Percentiles rank a stretch among this genome's conserved stretches.
These are phyloP conservation scores for Boechera divaricarpa DNA, from an alignment of 345 rosid genomes.

Conservation along the genomic window DNA sequence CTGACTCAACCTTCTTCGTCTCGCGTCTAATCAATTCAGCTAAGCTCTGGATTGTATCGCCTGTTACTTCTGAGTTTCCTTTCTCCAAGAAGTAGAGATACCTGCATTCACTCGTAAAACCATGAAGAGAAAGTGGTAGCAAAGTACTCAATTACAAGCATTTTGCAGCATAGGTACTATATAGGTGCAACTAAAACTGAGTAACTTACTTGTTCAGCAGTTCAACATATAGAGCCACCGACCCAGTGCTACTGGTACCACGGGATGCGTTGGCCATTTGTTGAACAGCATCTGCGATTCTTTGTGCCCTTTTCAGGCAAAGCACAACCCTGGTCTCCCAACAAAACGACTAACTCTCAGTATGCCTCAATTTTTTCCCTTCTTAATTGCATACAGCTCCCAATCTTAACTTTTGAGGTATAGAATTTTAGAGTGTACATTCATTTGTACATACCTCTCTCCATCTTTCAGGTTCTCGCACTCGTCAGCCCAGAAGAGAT, in stretches of 20 bases:
- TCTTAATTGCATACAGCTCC: background rate
- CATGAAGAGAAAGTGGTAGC: slow-evolving; percentile 10
- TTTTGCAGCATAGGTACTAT: slow-evolving; percentile 5
- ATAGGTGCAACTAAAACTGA: background rate
- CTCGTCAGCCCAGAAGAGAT: slow-evolving; percentile 92
- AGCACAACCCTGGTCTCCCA: slow-evolving; percentile 67
- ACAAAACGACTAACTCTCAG: slow-evolving; percentile 1
- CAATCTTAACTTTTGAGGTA: slow-evolving; percentile 16
- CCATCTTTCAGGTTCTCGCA: slow-evolving; percentile 88
- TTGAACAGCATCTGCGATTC: slow-evolving; percentile 90
- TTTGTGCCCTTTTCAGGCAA: slow-evolving; percentile 84
- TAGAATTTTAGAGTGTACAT: background rate
- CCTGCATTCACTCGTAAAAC: slow-evolving; percentile 50
- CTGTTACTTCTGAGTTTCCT: slow-evolving; percentile 75
- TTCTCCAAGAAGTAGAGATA: slow-evolving; percentile 93
- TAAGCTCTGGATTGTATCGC: slow-evolving; percentile 73
- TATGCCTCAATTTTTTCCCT: background rate
- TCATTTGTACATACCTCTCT: slow-evolving; percentile 69
- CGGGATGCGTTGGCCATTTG: slow-evolving; percentile 83
- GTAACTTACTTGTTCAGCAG: slow-evolving; percentile 81
- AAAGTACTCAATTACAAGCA: slow-evolving; percentile 4
- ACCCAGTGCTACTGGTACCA: slow-evolving; percentile 65
- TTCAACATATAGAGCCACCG: slow-evolving; percentile 79
- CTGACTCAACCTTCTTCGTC: slow-evolving; percentile 60
- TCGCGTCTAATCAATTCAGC: slow-evolving; percentile 77